Conservation (phyloP, 768 basidiomycete species). For the Tricholoma sp. region DNA sequence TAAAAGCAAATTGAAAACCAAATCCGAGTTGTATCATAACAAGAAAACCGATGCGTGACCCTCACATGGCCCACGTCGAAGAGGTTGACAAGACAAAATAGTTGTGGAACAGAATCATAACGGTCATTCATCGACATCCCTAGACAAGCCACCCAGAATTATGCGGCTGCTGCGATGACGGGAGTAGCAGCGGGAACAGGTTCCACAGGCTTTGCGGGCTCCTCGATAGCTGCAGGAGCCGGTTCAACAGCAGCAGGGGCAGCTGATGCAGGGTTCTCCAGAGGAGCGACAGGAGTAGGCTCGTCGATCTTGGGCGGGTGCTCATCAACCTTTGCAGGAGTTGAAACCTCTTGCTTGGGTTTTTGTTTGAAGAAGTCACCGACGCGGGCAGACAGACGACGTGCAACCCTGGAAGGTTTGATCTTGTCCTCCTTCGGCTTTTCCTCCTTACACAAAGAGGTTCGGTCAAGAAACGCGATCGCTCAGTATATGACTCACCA, state of each 20-base stretch:
- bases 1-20: slow-evolving; percentile 45
- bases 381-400: slow-evolving; percentile 82
- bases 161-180: slow-evolving; percentile 79
- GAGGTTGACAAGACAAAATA: slow-evolving; percentile 24
- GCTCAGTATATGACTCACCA: slow-evolving; percentile 29
- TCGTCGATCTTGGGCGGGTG: slow-evolving; percentile 86
- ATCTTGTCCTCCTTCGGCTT: slow-evolving; percentile 48
- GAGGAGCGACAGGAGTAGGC: slow-evolving; percentile 74
- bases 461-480: background rate
- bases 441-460: slow-evolving; percentile 33
- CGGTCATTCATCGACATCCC: slow-evolving; percentile 39
- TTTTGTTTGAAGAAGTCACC: slow-evolving; percentile 78
- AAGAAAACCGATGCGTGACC: slow-evolving; percentile 20
- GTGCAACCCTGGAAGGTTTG: slow-evolving; percentile 62
- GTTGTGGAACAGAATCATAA: slow-evolving; percentile 29
- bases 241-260: slow-evolving; percentile 30
- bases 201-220: slow-evolving; percentile 33
- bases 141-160: slow-evolving; percentile 25
- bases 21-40: slow-evolving; percentile 56
- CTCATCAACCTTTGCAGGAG: slow-evolving; percentile 83
- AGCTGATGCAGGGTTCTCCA: slow-evolving; percentile 68
- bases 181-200: slow-evolving; percentile 52
- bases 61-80: background rate
- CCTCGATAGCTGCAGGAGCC: slow-evolving; percentile 23
- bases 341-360: slow-evolving; percentile 55